Percentiles rank a stretch among this genome's conserved stretches.
These are phyloP conservation scores for Xylariaceae sp. DNA, from an alignment of 2,329 filamentous ascomycete genomes.

Conservation along the genomic window DNA sequence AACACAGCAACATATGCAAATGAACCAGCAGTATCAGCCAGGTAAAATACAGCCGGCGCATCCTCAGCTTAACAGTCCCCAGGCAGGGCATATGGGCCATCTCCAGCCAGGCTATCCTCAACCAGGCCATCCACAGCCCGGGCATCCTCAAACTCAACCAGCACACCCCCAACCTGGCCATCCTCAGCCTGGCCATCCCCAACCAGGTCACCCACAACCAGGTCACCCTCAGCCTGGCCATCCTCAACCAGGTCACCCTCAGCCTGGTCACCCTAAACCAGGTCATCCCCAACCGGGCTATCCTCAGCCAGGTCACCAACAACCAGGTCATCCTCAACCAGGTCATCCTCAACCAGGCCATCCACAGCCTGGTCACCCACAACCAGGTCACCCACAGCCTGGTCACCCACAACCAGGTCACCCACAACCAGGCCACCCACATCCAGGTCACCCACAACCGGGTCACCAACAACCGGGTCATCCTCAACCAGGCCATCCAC, in stretches of 20 bases:
- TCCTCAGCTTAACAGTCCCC: background rate
- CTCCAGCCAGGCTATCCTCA: background rate
- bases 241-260: background rate
- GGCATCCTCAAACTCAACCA: slow-evolving; percentile 1
- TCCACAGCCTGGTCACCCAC: background rate
- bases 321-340: background rate
- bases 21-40: slow-evolving; percentile 14
- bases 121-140: background rate
- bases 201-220: slow-evolving; percentile 4
- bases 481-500: no score
- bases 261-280: background rate
- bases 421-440: background rate
- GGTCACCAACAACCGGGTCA: no score
- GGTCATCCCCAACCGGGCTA: background rate
- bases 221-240: slow-evolving; percentile 4
- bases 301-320: background rate
- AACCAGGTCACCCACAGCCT: background rate
- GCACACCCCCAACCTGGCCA: background rate
- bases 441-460: background rate
- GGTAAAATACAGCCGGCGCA: slow-evolving; percentile 7
- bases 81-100: no score
- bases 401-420: background rate
- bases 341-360: background rate
- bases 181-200: background rate
- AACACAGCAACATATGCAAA: slow-evolving; percentile 8